These are phyloP conservation scores for Pichiaceae sp. DNA, from an alignment of 1,139 yeast genomes.

Conservation along the genomic window DNA sequence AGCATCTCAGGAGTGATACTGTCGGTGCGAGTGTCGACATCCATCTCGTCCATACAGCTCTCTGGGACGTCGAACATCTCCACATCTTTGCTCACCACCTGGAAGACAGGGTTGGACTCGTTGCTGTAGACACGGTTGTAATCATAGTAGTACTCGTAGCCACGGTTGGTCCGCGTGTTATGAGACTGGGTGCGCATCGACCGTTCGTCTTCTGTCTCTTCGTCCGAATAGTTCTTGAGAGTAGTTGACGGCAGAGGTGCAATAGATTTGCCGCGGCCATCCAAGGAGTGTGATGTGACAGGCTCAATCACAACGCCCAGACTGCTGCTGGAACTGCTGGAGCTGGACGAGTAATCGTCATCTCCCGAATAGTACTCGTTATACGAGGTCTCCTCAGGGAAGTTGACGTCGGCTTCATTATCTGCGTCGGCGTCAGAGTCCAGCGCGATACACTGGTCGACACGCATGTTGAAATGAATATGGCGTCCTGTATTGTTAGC, in stretches of 20 bases:
- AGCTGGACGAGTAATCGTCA: constrained; percentile 6
- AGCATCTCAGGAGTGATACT: neutral
- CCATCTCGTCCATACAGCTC: constrained; percentile 20
- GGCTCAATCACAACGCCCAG: constrained; percentile 1
- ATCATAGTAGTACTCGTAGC: constrained; percentile 80
- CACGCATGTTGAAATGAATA: constrained; percentile 88
- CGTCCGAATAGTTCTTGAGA: constrained; percentile 70
- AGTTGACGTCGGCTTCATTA: constrained; percentile 25
- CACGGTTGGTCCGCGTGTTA: constrained; percentile 66
- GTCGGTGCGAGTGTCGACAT: constrained; percentile 8
- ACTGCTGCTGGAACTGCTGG: neutral
- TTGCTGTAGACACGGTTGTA: constrained; percentile 66
- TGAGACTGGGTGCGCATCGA: constrained; percentile 53
- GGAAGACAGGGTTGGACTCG: constrained; percentile 15
- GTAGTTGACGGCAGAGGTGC: constrained; percentile 77
- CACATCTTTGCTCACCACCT: constrained; percentile 15
- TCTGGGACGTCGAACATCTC: constrained; percentile 26
- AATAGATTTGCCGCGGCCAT: constrained; percentile 48
- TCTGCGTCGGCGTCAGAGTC: constrained; percentile 15
- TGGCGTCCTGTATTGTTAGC: constrained; percentile 35
- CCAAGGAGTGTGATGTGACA: constrained; percentile 31
- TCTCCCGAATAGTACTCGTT: constrained; percentile 24
- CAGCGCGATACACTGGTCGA: constrained; percentile 82
- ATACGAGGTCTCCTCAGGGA: neutral
- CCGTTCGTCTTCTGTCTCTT: constrained; percentile 50